Conservation (phyloP, 1,284 basidiomycete genomes). For the Trametes polyzona region DNA sequence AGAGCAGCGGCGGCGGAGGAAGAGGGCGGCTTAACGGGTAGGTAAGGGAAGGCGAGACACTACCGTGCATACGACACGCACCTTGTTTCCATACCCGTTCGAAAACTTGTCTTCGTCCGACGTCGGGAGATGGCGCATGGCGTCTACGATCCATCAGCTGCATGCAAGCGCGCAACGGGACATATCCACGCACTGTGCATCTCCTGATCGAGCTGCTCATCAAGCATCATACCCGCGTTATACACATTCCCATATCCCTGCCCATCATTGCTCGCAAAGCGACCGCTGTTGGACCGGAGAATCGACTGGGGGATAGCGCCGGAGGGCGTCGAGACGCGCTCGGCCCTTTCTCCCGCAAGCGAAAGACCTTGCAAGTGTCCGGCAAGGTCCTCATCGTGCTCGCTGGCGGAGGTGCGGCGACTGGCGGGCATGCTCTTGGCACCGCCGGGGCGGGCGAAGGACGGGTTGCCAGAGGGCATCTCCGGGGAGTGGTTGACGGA, state of each 20-base stretch:
- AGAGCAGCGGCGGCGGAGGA: conserved; percentile 91
- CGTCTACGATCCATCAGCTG: conserved; percentile 56
- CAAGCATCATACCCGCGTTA: conserved; percentile 86
- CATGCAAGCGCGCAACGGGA: conserved; percentile 8
- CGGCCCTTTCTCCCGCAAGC: conserved; percentile 61
- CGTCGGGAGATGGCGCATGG: conserved; percentile 89
- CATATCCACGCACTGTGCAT: conserved; percentile 74
- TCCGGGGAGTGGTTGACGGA: conserved; percentile 75
- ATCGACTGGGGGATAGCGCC: conserved; percentile 43
- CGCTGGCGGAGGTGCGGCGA: conserved; percentile 79
- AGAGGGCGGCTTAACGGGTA: conserved; percentile 67
- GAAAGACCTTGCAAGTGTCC: conserved; percentile 71
- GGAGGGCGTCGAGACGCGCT: conserved; percentile 29
- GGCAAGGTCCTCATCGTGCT: conserved; percentile 80
- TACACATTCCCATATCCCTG: conserved; percentile 60
- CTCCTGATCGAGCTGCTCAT: conserved; percentile 88
- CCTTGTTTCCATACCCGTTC: conserved; percentile 66
- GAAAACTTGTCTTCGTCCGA: conserved; percentile 90
- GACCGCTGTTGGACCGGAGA: conserved; percentile 51
- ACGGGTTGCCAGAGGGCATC: conserved; percentile 52
- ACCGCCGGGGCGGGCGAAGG: conserved; percentile 65
- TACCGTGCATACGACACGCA: conserved; percentile 37
- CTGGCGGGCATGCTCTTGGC: conserved; percentile 90
- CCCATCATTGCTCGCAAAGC: conserved; percentile 51
- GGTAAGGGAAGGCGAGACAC: conserved; percentile 1